Evolutionary conservation across 805 yeast genomes (phyloP).

Genomic region (Saturnispora hagleri): DNA sequence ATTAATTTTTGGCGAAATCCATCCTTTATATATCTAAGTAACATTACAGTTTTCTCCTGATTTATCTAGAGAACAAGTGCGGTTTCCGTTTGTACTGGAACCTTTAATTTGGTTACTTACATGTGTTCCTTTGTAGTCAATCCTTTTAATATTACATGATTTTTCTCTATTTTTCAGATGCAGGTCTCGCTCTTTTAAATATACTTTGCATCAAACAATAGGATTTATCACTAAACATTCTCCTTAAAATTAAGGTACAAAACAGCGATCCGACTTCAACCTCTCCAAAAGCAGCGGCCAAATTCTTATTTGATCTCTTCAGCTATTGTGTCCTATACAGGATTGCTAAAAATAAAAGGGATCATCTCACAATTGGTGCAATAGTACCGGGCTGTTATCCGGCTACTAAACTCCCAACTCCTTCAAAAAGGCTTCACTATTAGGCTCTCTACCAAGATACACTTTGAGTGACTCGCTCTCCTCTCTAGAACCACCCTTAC

Average conservation of each 20-base stretch:
- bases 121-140: not conserved
- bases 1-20: not conserved
- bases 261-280: conserved; percentile 1
- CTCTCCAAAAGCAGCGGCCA: not conserved
- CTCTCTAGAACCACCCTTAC: conserved; percentile 67
- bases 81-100: not conserved
- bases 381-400: not conserved
- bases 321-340: not conserved
- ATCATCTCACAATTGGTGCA: not conserved
- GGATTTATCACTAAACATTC: not conserved
- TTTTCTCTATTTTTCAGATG: not conserved
- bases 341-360: not conserved
- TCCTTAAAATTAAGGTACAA: not conserved
- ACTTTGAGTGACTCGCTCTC: conserved; percentile 55
- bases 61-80: not conserved
- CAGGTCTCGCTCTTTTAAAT: not conserved
- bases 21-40: not conserved
- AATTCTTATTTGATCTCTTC: not conserved
- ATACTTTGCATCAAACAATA: not conserved
- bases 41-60: not conserved
- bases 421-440: conserved; percentile 58
- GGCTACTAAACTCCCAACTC: conserved; percentile 41
- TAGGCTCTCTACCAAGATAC: conserved; percentile 69
- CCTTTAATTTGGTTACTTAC: not conserved
- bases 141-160: not conserved